Base-by-base conservation (phyloP, 2,329 filamentous ascomycete species). In the Trichoderma arundinaceum region DNA sequence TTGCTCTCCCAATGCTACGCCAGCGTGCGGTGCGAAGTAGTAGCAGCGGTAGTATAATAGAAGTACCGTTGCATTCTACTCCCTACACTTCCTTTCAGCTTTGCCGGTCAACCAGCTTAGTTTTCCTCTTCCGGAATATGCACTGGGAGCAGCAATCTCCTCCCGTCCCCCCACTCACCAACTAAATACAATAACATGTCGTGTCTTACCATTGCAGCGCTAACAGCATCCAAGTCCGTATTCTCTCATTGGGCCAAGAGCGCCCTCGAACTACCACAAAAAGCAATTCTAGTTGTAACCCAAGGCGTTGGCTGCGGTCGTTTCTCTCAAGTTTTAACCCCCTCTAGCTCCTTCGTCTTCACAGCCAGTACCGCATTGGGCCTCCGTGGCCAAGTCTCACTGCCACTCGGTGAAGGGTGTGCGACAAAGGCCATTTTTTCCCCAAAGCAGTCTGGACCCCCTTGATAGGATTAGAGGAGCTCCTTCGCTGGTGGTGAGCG, bases 251-350 rank as follows among this genome's bases (percentile, higher is more conserved):
- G 48, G 56, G 17, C 7, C 3, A 38, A 33, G 8, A 2, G 10
- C 10, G 10, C 8, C 58, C 15, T 48, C 10, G 22, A 51, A 3
- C 22, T 13, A 32, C 46, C 22, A 28, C 12, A 28, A 15, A 35
- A 44, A 43, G 58, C 58, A 61, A 61, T 48, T 59, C 43, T n/a
- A 3, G 13, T 12, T 48, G 19, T n/a, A 59, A 33, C 43, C 13
- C 28, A 38, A 38, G 15, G 17, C n/a, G 13, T 53, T 52, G 48
- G 28, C 35, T 22, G 10, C n/a, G 17, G 7, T 19, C n/a, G 9
- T 53, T 4, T 39, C 2, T 44, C 15, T 57, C 39, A 44, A 57
- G 22, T 22, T 57, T 57, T 43, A 17, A 57, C 6, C 54, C 54
- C n/a, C 33, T 22, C 15, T 7, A 33, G 22, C 15, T 61, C 44